Evolutionary conservation across 2,329 filamentous ascomycete species (phyloP), one percentile per base, ranked within the genome.

Genomic region (Exophiala oligosperma): DNA sequence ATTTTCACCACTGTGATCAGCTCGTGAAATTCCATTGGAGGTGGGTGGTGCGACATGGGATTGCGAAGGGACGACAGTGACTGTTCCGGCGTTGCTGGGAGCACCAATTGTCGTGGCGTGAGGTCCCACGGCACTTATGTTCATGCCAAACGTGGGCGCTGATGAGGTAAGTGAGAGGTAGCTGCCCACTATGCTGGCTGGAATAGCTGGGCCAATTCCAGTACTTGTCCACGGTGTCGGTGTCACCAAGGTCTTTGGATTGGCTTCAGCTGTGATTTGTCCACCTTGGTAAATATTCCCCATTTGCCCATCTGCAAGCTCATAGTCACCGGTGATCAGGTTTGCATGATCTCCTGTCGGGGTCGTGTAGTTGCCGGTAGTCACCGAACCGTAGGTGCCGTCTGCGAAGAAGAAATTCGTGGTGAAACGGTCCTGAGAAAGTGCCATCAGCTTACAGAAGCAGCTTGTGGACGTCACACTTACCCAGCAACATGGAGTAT

Each of bases 331-430:
- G 4, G 67, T 75, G 54, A 79, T 57, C 11, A 81, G 66, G 63
- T 81, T 77, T n/a, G 74, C 74, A 1, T 56, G 68, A 26, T 72
- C 71, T 24, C 72, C 72, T 7, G 66, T 64, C 2, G 66, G 49
- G 4, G 73, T 73, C n/a, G 62, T 71, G 64, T 79, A 81, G 14
- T 73, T 62, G 11, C 78, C 79, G 0, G 70, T 71, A 1, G 71
- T 72, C n/a, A 81, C 68, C 2, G 74, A 77, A 11, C 79, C 79
- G 52, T 72, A 78, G 14, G 77, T 76, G 35, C 74, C 74, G 57
- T 79, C 78, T 2, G 75, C 68, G 49, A 81, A 76, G 53, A 73
- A 74, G 64, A 70, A 81, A 62, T 81, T 77, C 17, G 79, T 82
- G 4, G 79, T 81, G 69, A 79, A 81, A 54, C 74, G 75, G 67